Conservation (phyloP, 2,329 filamentous ascomycete genomes). For the Cryphonectria carpinicola region DNA sequence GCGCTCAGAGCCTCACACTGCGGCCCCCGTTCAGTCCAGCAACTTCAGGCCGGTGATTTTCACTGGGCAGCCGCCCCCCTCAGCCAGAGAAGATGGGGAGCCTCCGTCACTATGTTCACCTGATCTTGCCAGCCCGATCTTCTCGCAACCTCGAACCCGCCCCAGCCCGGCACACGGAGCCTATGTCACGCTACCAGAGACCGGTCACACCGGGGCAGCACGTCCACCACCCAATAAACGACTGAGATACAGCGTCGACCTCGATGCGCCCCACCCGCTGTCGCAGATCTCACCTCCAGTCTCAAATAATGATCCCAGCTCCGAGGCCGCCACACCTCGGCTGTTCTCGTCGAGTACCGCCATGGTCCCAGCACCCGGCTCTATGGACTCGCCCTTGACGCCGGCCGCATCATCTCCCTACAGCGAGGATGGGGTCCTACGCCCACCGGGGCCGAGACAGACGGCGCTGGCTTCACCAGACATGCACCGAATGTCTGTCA, state of each 20-base stretch:
- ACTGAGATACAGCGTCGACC: constrained; percentile 28
- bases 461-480: constrained; percentile 30
- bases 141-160: constrained; percentile 15
- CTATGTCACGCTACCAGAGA: constrained; percentile 10
- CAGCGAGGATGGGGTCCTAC: constrained; percentile 35
- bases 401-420: constrained; percentile 45
- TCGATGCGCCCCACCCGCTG: constrained; percentile 15
- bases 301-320: constrained; percentile 12
- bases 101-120: constrained; percentile 17
- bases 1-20: constrained; percentile 10
- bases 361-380: constrained; percentile 1
- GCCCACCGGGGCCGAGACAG: constrained; percentile 31
- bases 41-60: constrained; percentile 16
- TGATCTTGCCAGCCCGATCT: constrained; percentile 15
- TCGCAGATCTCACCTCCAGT: constrained; percentile 20
- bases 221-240: constrained; percentile 25
- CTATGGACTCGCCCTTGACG: constrained; percentile 43
- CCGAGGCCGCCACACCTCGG: constrained; percentile 19
- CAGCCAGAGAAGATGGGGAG: constrained; percentile 9
- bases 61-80: not conserved
- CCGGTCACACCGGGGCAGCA: constrained; percentile 4
- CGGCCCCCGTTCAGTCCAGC: not conserved
- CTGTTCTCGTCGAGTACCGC: constrained; percentile 35
- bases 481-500: constrained; percentile 61
- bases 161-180: not conserved